Percentiles rank a stretch among this genome's conserved stretches.
phyloP scores from a whole-genome alignment of 495 filamentous ascomycete genomes.

The Xylaria grammica region DNA sequence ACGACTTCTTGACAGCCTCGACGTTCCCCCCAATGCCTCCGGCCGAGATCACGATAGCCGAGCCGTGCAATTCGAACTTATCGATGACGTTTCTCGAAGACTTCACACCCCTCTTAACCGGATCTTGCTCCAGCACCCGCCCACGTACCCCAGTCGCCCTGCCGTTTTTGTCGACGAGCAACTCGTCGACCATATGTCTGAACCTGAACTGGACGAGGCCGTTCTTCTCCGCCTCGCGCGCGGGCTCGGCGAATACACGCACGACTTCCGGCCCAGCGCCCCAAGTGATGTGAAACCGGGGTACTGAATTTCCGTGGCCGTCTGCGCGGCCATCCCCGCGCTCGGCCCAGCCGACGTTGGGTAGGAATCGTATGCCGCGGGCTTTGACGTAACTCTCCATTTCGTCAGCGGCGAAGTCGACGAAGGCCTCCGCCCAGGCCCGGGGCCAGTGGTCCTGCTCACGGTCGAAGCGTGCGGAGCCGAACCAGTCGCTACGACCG shows the following conservation, averaged over 20 bases:
- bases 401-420: constrained; percentile 55
- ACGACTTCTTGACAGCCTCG: constrained; percentile 54
- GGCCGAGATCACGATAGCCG: constrained; percentile 50
- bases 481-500: constrained; percentile 57
- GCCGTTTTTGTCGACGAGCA: constrained; percentile 53
- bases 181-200: constrained; percentile 54
- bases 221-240: constrained; percentile 47
- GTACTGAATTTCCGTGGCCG: constrained; percentile 59
- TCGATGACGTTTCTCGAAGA: constrained; percentile 45
- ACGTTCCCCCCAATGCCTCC: constrained; percentile 59
- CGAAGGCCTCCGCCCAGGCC: constrained; percentile 59
- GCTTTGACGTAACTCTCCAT: constrained; percentile 56
- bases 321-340: constrained; percentile 53
- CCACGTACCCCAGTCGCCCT: constrained; percentile 53
- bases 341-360: constrained; percentile 58
- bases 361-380: constrained; percentile 48
- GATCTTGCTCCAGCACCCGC: constrained; percentile 49
- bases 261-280: constrained; percentile 59
- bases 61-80: constrained; percentile 51
- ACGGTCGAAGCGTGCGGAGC: constrained; percentile 55
- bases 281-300: constrained; percentile 58
- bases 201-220: constrained; percentile 55
- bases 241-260: constrained; percentile 54
- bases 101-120: constrained; percentile 48
- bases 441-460: constrained; percentile 55